Conservation (phyloP, 139 green algal species). For the Volvox africanus region DNA sequence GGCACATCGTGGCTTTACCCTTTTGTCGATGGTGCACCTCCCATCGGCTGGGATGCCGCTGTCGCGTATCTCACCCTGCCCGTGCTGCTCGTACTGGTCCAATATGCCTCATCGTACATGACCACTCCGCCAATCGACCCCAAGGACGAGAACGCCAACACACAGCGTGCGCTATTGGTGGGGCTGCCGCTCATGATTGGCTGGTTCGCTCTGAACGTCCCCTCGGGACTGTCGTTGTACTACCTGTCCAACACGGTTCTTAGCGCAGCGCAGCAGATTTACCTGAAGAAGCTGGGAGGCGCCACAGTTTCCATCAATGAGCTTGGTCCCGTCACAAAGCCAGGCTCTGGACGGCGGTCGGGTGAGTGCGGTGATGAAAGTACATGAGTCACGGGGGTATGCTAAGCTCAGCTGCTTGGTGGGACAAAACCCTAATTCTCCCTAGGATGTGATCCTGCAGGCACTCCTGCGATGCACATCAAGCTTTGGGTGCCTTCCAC, state of each 20-base stretch:
- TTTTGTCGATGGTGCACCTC: slow-evolving; percentile 88
- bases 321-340: slow-evolving; percentile 79
- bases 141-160: slow-evolving; percentile 78
- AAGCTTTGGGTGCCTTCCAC: not conserved
- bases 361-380: slow-evolving; percentile 33
- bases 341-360: slow-evolving; percentile 62
- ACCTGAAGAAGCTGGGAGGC: slow-evolving; percentile 90
- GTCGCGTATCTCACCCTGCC: slow-evolving; percentile 93
- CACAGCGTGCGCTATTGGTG: slow-evolving; percentile 46
- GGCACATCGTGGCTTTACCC: slow-evolving; percentile 88
- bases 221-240: slow-evolving; percentile 90
- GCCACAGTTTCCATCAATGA: slow-evolving; percentile 68
- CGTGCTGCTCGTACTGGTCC: slow-evolving; percentile 79
- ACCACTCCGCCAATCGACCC: slow-evolving; percentile 74
- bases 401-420: no score
- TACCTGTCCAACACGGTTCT: slow-evolving; percentile 92
- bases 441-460: not conserved
- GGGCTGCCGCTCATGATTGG: slow-evolving; percentile 91
- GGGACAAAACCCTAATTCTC: no score
- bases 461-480: not conserved
- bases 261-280: slow-evolving; percentile 70
- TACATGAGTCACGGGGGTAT: no score
- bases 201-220: slow-evolving; percentile 93
- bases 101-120: slow-evolving; percentile 56
- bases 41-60: slow-evolving; percentile 93